Evolutionary conservation across 371 early-diverging fungal species (phyloP).

Genomic region (Apophysomyces ossiformis): DNA sequence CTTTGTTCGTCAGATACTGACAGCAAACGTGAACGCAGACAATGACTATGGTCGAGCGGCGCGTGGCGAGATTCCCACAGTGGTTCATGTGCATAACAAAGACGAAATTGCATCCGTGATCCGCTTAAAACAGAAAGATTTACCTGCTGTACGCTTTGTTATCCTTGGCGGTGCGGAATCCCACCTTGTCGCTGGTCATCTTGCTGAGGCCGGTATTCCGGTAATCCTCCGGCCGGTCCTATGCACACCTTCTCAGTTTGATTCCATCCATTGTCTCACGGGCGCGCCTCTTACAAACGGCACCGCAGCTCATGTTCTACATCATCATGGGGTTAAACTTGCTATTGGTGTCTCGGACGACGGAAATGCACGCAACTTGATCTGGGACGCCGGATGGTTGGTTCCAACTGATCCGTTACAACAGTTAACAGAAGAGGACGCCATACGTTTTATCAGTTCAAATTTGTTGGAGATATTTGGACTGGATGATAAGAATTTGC

Average conservation of each 20-base stretch:
- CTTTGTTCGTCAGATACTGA: slow-evolving; percentile 58
- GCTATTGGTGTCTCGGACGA: slow-evolving; percentile 63
- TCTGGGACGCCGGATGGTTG: slow-evolving; percentile 85
- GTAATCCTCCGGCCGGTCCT: slow-evolving; percentile 70
- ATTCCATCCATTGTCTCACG: slow-evolving; percentile 70
- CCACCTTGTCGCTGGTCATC: slow-evolving; percentile 63
- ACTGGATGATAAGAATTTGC: slow-evolving; percentile 12
- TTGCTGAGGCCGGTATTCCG: slow-evolving; percentile 61
- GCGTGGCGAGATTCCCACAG: slow-evolving; percentile 66
- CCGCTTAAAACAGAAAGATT: slow-evolving; percentile 51
- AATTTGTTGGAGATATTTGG: slow-evolving; percentile 70
- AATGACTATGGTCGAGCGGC: slow-evolving; percentile 52
- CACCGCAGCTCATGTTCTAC: slow-evolving; percentile 65
- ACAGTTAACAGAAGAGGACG: slow-evolving; percentile 57
- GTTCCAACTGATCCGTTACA: slow-evolving; percentile 39
- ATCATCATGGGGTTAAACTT: slow-evolving; percentile 67
- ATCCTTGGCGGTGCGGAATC: slow-evolving; percentile 76
- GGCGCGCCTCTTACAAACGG: slow-evolving; percentile 62
- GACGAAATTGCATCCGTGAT: slow-evolving; percentile 77
- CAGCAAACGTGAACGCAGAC: slow-evolving; percentile 24
- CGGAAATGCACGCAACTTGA: slow-evolving; percentile 66
- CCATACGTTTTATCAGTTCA: slow-evolving; percentile 75
- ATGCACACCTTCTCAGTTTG: slow-evolving; percentile 70
- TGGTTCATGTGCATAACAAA: slow-evolving; percentile 63
- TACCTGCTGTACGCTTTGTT: slow-evolving; percentile 41